phyloP scores from a whole-genome alignment of 345 rosid species.

The Lepidium africanum region DNA sequence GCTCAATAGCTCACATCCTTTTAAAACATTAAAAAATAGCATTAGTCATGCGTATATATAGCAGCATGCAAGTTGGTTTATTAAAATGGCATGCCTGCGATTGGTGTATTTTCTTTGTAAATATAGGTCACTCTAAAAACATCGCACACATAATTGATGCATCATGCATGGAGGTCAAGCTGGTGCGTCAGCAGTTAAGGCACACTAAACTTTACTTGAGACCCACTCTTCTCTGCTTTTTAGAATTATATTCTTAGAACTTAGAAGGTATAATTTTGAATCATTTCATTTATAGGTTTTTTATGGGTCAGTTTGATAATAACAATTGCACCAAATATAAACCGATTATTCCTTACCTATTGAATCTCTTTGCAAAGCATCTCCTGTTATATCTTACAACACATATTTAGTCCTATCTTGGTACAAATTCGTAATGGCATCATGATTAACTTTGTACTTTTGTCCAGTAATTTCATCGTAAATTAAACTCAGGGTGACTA shows the following conservation, averaged over 20 bases:
- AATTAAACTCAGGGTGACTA: background rate
- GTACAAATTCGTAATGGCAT: no score
- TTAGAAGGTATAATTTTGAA: background rate
- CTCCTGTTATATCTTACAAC: background rate
- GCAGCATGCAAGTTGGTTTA: conserved; percentile 4
- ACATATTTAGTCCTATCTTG: no score
- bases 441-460: background rate
- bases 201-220: background rate
- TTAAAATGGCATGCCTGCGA: background rate
- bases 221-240: background rate
- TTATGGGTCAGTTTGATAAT: background rate
- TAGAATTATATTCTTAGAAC: background rate
- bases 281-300: background rate
- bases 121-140: no score
- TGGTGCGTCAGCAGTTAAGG: no score
- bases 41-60: conserved; percentile 1
- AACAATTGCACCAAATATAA: no score
- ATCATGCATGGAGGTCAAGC: no score
- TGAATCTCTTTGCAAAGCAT: background rate
- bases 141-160: no score
- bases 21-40: background rate
- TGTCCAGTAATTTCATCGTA: background rate
- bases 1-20: background rate
- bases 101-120: background rate
- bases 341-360: background rate